These are phyloP conservation scores for Pseudonitzschia delicatissima DNA, from an alignment of 108 stramenopile species.

Conservation along the genomic window DNA sequence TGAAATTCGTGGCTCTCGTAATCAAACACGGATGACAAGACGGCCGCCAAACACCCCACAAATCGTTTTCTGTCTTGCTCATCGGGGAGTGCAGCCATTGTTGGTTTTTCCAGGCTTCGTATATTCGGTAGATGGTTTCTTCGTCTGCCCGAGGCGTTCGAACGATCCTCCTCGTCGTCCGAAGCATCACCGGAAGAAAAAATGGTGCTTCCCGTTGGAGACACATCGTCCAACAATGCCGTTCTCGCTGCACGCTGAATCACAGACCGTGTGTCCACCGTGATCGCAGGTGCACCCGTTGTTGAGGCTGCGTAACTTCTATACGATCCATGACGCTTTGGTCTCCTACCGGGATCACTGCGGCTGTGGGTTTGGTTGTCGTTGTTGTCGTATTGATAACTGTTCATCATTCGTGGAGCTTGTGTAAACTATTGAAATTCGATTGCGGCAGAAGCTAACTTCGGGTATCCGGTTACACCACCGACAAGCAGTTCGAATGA, in stretches of 20 bases:
- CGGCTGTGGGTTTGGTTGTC: no score
- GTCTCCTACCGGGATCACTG: no score
- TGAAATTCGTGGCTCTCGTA: conserved; percentile 40
- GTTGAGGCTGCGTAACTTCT: background rate
- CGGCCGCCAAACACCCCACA: conserved; percentile 72
- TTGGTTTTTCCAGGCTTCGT: conserved; percentile 30
- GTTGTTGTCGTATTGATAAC: no score
- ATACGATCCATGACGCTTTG: no score
- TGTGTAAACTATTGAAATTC: no score
- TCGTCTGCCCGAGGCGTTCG: background rate
- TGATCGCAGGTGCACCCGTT: background rate
- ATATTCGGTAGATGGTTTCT: background rate
- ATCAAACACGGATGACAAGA: conserved; percentile 64
- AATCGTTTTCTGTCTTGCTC: conserved; percentile 60
- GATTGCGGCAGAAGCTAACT: no score
- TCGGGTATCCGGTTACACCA: no score
- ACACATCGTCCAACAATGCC: conserved; percentile 38
- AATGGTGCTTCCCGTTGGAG: conserved; percentile 20
- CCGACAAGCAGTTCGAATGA: no score
- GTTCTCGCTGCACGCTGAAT: conserved; percentile 54
- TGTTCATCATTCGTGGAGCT: no score
- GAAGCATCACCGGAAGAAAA: conserved; percentile 4
- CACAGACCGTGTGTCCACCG: conserved; percentile 21
- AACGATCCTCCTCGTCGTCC: conserved; percentile 19
- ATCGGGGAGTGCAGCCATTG: conserved; percentile 43